Conservation (phyloP, 495 filamentous ascomycete genomes). For the Podospora anserina region DNA sequence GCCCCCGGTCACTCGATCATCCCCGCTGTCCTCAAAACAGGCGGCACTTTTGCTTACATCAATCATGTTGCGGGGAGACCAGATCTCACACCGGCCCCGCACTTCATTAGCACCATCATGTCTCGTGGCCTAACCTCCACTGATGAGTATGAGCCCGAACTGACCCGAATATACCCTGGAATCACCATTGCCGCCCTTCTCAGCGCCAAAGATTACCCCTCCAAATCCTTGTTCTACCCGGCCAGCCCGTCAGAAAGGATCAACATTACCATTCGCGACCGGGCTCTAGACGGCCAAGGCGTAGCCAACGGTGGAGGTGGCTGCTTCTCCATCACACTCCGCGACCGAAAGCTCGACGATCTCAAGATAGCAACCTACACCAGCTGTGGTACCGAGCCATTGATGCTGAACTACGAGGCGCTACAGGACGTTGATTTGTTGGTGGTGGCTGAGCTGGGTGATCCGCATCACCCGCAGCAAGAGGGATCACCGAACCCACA, state of each 20-base stretch:
- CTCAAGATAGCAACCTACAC: conserved; percentile 1
- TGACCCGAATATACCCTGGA: conserved; percentile 17
- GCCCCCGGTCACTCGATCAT: conserved; percentile 20
- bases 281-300: conserved; percentile 2
- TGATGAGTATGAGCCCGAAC: conserved; percentile 12
- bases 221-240: conserved; percentile 19
- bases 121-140: conserved; percentile 18
- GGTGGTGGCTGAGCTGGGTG: conserved; percentile 11
- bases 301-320: conserved; percentile 2
- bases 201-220: conserved; percentile 6
- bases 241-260: conserved; percentile 13
- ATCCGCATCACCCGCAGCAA: neutral
- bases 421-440: conserved; percentile 6
- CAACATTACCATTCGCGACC: conserved; percentile 21
- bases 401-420: conserved; percentile 11
- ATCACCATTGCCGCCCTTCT: conserved; percentile 19
- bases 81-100: neutral
- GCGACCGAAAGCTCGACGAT: neutral
- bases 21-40: conserved; percentile 22
- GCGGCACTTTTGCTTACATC: conserved; percentile 23
- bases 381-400: conserved; percentile 17
- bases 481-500: neutral
- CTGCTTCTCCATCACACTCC: conserved; percentile 14
- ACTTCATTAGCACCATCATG: conserved; percentile 23
- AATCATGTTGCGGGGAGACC: neutral